phyloP scores from a whole-genome alignment of 2,329 filamentous ascomycete genomes.

The Immersiporthe knoxdaviesiana region DNA sequence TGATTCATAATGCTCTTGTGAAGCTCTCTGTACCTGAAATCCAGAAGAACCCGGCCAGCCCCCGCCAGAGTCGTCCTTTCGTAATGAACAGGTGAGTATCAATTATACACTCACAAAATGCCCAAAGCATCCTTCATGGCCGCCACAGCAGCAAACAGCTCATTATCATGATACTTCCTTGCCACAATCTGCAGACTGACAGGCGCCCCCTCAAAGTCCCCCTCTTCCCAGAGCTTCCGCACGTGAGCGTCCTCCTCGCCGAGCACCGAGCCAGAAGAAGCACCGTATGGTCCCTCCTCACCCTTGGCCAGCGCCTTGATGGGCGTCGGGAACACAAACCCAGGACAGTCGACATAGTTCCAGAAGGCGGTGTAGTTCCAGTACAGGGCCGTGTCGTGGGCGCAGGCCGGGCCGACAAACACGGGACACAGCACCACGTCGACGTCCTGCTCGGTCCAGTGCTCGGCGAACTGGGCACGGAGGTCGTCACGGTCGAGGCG shows the following conservation, averaged over 20 bases:
- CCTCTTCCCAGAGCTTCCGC: slow-evolving; percentile 38
- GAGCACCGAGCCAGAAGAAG: slow-evolving; percentile 33
- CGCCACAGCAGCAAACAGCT: slow-evolving; percentile 38
- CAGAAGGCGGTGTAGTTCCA: slow-evolving; percentile 45
- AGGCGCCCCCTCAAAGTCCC: slow-evolving; percentile 41
- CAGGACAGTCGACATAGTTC: slow-evolving; percentile 44
- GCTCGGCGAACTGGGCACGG: slow-evolving; percentile 38
- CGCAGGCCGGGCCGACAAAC: slow-evolving; percentile 43
- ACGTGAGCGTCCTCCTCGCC: slow-evolving; percentile 39
- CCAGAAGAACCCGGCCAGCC: too few species aligned
- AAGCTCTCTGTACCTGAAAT: too few species aligned
- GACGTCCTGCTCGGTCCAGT: slow-evolving; percentile 43
- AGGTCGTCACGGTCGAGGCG: slow-evolving; percentile 39
- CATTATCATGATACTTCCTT: slow-evolving; percentile 41
- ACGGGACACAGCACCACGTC: slow-evolving; percentile 42
- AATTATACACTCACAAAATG: slow-evolving; percentile 15
- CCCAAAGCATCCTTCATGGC: slow-evolving; percentile 32
- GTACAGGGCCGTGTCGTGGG: slow-evolving; percentile 42
- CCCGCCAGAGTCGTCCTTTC: too few species aligned
- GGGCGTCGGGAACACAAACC: slow-evolving; percentile 41
- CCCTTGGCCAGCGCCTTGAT: slow-evolving; percentile 36
- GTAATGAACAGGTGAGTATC: too few species aligned
- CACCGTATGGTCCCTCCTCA: slow-evolving; percentile 33
- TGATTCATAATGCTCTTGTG: too few species aligned
- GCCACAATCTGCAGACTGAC: slow-evolving; percentile 41